phyloP scores from a whole-genome alignment of 768 basidiomycete genomes.

The Russula earlei region DNA sequence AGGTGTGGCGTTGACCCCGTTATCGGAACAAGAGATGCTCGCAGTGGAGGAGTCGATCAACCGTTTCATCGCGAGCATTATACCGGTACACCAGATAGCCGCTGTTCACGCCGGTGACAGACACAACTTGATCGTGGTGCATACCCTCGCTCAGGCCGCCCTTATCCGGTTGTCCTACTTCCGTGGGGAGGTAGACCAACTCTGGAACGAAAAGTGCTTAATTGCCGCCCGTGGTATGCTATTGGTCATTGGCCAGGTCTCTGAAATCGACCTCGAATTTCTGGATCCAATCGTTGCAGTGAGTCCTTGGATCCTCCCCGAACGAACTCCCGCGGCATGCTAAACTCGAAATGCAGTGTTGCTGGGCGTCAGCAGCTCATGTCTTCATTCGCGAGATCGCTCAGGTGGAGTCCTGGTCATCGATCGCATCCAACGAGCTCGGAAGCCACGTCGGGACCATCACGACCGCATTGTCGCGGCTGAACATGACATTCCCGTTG shows the following conservation, averaged over 20 bases:
- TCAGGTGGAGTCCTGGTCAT: conserved; percentile 54
- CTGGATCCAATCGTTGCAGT: conserved; percentile 76
- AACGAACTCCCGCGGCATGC: too few relatives aligned
- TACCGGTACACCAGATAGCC: conserved; percentile 57
- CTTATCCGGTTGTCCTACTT: conserved; percentile 56
- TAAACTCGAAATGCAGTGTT: conserved; percentile 38
- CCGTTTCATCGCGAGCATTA: conserved; percentile 52
- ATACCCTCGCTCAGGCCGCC: conserved; percentile 59
- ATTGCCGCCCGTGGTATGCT: conserved; percentile 53
- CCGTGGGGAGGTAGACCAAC: conserved; percentile 35
- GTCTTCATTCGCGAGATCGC: conserved; percentile 59
- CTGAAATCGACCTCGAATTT: conserved; percentile 56
- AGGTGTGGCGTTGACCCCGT: conserved; percentile 33
- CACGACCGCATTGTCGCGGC: conserved; percentile 53
- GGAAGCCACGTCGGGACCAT: conserved; percentile 53
- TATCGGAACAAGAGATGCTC: conserved; percentile 49
- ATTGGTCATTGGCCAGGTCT: conserved; percentile 50
- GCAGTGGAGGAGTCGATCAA: conserved; percentile 54
- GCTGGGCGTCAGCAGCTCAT: conserved; percentile 64
- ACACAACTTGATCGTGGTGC: conserved; percentile 46
- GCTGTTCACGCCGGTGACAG: conserved; percentile 47
- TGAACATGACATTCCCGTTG: conserved; percentile 53
- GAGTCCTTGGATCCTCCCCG: conserved; percentile 26
- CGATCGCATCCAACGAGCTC: conserved; percentile 42
- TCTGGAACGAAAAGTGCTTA: conserved; percentile 58